A percentile compares a stretch with the other conserved stretches of the same genome.
These are phyloP conservation scores for Xylaria hypoxylon DNA, from an alignment of 2,329 filamentous ascomycete species.

Conservation along the genomic window DNA sequence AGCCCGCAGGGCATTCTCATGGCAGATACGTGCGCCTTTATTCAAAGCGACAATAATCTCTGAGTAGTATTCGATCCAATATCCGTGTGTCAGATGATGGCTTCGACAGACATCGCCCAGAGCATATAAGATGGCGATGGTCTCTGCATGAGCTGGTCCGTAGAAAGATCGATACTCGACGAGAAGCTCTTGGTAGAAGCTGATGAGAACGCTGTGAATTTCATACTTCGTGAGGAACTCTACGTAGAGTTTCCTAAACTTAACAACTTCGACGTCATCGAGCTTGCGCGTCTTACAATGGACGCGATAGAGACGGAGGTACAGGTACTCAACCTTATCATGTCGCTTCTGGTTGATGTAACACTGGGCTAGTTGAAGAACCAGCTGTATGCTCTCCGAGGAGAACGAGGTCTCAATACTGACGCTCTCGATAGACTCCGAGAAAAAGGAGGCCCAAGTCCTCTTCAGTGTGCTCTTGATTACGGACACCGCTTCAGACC, in stretches of 20 bases:
- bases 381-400: slow-evolving; percentile 32
- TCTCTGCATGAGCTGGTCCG: slow-evolving; percentile 30
- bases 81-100: slow-evolving; percentile 36
- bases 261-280: slow-evolving; percentile 30
- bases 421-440: slow-evolving; percentile 36
- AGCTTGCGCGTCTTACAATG: slow-evolving; percentile 36
- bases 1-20: slow-evolving; percentile 34
- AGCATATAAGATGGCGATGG: slow-evolving; percentile 34
- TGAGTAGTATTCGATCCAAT: slow-evolving; percentile 39
- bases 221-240: slow-evolving; percentile 37
- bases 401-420: slow-evolving; percentile 28
- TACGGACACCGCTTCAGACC: slow-evolving; percentile 37
- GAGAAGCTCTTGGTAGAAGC: slow-evolving; percentile 37
- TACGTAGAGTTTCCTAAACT: slow-evolving; percentile 34
- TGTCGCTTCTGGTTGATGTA: slow-evolving; percentile 39
- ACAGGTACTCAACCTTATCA: slow-evolving; percentile 33
- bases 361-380: slow-evolving; percentile 32
- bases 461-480: slow-evolving; percentile 33
- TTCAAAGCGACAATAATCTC: slow-evolving; percentile 34
- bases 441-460: slow-evolving; percentile 38
- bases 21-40: slow-evolving; percentile 32
- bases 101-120: slow-evolving; percentile 35
- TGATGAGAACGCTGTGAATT: slow-evolving; percentile 35
- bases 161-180: slow-evolving; percentile 38
- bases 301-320: slow-evolving; percentile 36